These are phyloP conservation scores for Skeletonema tropicum DNA, from an alignment of 108 stramenopile genomes.

Conservation along the genomic window DNA sequence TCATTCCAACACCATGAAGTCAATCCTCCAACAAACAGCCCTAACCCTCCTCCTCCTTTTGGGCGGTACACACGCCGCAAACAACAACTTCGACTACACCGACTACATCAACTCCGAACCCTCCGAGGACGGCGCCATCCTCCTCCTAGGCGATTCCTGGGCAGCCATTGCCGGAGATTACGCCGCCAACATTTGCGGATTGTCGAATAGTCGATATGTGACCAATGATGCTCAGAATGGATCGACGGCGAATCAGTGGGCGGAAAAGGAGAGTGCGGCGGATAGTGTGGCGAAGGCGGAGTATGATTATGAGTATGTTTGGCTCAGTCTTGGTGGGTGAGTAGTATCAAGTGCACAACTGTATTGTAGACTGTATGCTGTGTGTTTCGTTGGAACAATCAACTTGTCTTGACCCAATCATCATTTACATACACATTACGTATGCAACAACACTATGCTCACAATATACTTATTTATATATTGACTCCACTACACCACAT, in stretches of 20 bases:
- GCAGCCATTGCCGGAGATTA: neutral
- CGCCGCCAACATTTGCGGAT: slow-evolving; percentile 4
- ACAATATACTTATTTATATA: neutral
- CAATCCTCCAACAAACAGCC: no score
- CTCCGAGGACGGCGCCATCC: neutral
- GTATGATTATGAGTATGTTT: slow-evolving; percentile 5
- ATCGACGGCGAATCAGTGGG: neutral
- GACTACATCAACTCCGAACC: neutral
- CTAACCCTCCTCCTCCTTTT: no score
- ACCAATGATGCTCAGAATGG: neutral
- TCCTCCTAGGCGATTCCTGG: neutral
- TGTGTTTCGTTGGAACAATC: no score
- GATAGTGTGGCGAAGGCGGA: neutral
- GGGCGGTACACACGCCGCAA: no score
- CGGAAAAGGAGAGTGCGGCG: neutral
- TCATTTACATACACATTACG: no score
- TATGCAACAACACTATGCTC: neutral
- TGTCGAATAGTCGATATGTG: neutral
- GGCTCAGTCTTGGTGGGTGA: neutral
- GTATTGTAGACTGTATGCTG: no score
- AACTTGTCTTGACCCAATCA: no score
- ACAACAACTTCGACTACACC: neutral
- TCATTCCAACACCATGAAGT: no score
- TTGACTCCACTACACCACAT: no score
- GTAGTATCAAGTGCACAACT: neutral